Base-by-base conservation (phyloP, 768 basidiomycete genomes). In the Amanita jacksonii region DNA sequence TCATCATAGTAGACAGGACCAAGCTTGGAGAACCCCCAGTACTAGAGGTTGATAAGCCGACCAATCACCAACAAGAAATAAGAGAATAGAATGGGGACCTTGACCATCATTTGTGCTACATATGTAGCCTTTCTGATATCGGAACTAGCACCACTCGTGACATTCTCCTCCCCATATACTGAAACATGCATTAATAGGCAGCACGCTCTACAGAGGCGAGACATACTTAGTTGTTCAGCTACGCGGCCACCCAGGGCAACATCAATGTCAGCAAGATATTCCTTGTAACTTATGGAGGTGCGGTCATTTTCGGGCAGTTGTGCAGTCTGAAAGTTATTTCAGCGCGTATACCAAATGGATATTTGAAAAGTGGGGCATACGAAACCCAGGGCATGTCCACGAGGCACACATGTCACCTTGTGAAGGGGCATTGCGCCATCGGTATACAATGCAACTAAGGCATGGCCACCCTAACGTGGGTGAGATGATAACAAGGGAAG, bases 331-430 rank as follows among this genome's bases (percentile, higher is more conserved):
- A 19, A 20, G 23, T 12, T 13, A 4, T 20, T 34, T 47, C 15
- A 33, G n/a, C 25, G n/a, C 16, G 3, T 20, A 18, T 44, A 25
- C 23, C 25, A 22, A 44, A 38, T 46, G 33, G n/a, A n/a, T n/a
- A n/a, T n/a, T 38, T 40, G 35, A 45, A 36, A 43, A 41, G 41
- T 36, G 38, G 37, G 48, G 74, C 81, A 51, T 66, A 90, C 87
- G 52, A 85, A 66, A 45, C 93, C 92, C 35, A 98, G 73, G 16
- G 92, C 85, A 57, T 94, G 86, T 20, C 96, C 96, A 54, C 96
- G 85, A 31, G 94, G 94, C 42, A 99, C 77, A 59, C 94, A 96
- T 19, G 94, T 98, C 25, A 98, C 94, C 67, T 96, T 96, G 63
- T 98, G 93, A 50, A 99, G 65, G 32, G 96, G 96, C 77, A 92